Evolutionary conservation across 805 yeast species (phyloP).

Genomic region (Metschnikowia amazonensis): DNA sequence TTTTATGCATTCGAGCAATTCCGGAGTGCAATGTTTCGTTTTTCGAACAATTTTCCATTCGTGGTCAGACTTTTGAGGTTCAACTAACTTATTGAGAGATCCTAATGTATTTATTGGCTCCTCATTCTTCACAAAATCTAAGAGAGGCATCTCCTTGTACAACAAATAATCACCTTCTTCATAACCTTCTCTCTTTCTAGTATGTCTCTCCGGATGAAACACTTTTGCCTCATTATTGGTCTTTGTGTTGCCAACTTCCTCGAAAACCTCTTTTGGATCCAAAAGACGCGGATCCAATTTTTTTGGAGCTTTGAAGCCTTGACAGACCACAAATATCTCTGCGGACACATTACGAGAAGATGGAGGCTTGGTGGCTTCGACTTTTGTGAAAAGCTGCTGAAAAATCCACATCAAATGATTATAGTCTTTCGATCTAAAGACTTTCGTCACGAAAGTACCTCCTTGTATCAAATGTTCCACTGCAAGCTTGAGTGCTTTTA

Average conservation of each 20-base stretch:
- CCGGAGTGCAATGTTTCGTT: slow-evolving; percentile 73
- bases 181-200: slow-evolving; percentile 91
- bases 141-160: slow-evolving; percentile 65
- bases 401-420: slow-evolving; percentile 97
- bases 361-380: slow-evolving; percentile 98
- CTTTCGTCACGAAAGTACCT: slow-evolving; percentile 94
- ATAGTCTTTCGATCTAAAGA: slow-evolving; percentile 98
- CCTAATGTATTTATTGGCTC: slow-evolving; percentile 86
- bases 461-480: slow-evolving; percentile 88
- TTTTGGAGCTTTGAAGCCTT: slow-evolving; percentile 94
- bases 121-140: slow-evolving; percentile 78
- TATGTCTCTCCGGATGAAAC: slow-evolving; percentile 89
- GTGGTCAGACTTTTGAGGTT: slow-evolving; percentile 50
- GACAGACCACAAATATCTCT: slow-evolving; percentile 96
- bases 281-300: slow-evolving; percentile 87
- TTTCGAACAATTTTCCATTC: slow-evolving; percentile 71
- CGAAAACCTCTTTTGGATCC: slow-evolving; percentile 92
- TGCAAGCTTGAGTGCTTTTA: slow-evolving; percentile 90
- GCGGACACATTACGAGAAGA: slow-evolving; percentile 99
- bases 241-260: slow-evolving; percentile 69
- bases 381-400: slow-evolving; percentile 91
- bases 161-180: slow-evolving; percentile 83
- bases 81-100: slow-evolving; percentile 60
- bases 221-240: slow-evolving; percentile 84
- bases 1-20: slow-evolving; percentile 75